Conservation (phyloP, 108 stramenopile species). For the Pseudonitzschia multiseries region DNA sequence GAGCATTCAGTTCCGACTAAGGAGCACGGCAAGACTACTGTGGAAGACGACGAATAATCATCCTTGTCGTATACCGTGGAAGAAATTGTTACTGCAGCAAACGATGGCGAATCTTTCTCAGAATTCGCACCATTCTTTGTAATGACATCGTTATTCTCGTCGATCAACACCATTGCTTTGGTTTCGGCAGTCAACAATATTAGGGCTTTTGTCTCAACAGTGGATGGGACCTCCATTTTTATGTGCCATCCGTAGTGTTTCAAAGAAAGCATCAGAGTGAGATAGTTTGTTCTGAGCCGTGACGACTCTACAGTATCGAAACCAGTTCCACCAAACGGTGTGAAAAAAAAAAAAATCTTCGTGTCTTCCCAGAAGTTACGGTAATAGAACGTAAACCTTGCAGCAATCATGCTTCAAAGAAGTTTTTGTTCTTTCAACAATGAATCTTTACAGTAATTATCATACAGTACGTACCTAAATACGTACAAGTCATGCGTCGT, state of each 20-base stretch:
- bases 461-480: no score
- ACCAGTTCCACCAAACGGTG: no score
- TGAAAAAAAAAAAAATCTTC: no score
- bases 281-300: neutral
- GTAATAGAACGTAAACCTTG: no score
- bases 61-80: neutral
- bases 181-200: neutral
- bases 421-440: no score
- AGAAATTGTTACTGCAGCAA: neutral
- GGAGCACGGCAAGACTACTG: neutral
- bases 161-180: neutral
- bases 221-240: neutral
- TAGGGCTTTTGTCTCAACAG: neutral
- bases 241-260: neutral
- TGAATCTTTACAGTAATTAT: no score
- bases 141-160: neutral
- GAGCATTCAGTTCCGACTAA: neutral
- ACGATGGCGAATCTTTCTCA: neutral
- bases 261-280: neutral
- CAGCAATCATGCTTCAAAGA: no score
- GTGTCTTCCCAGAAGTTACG: no score
- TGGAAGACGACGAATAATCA: constrained; percentile 2
- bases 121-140: neutral
- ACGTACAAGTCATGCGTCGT: no score
- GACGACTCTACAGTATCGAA: no score